Percentiles rank a stretch among this genome's conserved stretches.
Evolutionary conservation across 2,329 filamentous ascomycete species (phyloP).

Genomic region (Aspergillus fructus): DNA sequence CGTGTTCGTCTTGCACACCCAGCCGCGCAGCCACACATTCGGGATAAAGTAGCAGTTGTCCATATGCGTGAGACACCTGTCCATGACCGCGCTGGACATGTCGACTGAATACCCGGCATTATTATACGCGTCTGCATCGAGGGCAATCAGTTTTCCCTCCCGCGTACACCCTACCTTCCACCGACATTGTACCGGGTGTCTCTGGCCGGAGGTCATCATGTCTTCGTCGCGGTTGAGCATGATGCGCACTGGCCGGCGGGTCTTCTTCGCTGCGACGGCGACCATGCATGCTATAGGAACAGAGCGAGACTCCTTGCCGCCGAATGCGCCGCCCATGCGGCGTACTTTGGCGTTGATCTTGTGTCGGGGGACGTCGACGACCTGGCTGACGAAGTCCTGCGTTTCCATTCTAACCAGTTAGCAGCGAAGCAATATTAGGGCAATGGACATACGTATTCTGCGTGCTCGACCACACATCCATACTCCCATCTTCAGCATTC

Average conservation of each 20-base stretch:
- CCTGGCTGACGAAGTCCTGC: constrained; percentile 73
- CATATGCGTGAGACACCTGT: constrained; percentile 80
- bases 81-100: constrained; percentile 75
- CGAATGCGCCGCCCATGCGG: constrained; percentile 89
- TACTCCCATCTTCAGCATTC: constrained; percentile 88
- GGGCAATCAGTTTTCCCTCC: constrained; percentile 84
- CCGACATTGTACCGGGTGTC: constrained; percentile 85
- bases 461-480: constrained; percentile 89
- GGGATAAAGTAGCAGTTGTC: constrained; percentile 89
- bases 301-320: constrained; percentile 89
- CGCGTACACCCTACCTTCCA: constrained; percentile 98
- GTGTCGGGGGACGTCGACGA: constrained; percentile 73
- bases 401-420: constrained; percentile 65
- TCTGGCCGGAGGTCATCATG: constrained; percentile 85
- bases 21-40: constrained; percentile 78
- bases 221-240: constrained; percentile 98
- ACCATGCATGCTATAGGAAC: constrained; percentile 80
- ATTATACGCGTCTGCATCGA: constrained; percentile 89
- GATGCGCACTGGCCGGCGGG: constrained; percentile 76
- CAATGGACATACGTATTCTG: constrained; percentile 66
- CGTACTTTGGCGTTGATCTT: constrained; percentile 85
- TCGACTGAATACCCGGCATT: constrained; percentile 81
- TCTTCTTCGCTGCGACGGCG: constrained; percentile 83
- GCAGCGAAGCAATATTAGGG: too few species aligned
- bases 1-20: constrained; percentile 91